Base-by-base conservation (phyloP, 1,284 basidiomycete genomes). In the Ustilago bromivora region DNA sequence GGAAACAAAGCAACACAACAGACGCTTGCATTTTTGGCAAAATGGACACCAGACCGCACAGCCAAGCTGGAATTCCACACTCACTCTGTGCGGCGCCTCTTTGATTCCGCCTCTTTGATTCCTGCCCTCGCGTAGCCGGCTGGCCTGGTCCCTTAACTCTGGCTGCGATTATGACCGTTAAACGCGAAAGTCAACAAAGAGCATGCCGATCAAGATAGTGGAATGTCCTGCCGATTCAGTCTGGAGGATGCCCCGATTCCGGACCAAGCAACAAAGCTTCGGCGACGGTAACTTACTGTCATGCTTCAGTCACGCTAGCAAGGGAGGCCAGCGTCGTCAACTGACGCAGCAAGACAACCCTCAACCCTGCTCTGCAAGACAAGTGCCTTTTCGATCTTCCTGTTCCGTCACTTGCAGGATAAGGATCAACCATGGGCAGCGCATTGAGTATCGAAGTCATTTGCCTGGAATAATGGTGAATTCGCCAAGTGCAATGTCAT, bases 31-130 rank as follows among this genome's bases (percentile, higher is more conserved):
- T 56, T 15, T 51, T 31, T 28, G 23, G 31, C n/a, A 10, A 46
- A 43, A 23, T 72, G 70, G 46, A 63, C 70, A 72, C 70, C 64
- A 67, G 70, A 72, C 70, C 70, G 64, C 41, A 72, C 70, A 72
- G 57, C 56, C 40, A 23, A 35, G 40, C 19, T 49, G 41, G 32
- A 43, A 46, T 52, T 40, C 23, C 34, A 3, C 28, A 46, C 7
- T 36, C 10, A n/a, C n/a, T 57, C n/a, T 59, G 38, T 56, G n/a
- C 35, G 15, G 54, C 13, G 7, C 28, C 28, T 31, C 34, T 13
- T 12, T 28, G 36, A 32, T 15, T 49, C 19, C 34, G 7, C 32
- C 34, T 57, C 34, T 57, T 34, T 15, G 15, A 19, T 43, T 17
- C 23, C 46, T 5, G 35, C 60, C 34, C n/a, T n/a, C 57, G 12